These are phyloP conservation scores for Aspergillus sp. DNA, from an alignment of 2,329 filamentous ascomycete genomes.

Conservation along the genomic window DNA sequence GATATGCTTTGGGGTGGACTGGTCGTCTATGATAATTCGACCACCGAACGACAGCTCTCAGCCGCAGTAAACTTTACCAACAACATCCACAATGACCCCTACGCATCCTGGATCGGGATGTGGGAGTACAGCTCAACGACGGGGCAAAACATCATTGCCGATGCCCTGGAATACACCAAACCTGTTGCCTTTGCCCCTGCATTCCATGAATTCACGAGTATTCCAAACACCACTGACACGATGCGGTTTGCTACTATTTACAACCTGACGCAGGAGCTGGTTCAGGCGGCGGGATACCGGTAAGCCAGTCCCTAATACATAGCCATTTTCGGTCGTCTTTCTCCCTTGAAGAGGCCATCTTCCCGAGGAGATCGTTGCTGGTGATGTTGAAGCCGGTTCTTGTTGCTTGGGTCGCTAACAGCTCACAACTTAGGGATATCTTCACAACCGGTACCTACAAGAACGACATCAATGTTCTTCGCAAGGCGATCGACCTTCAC, in stretches of 20 bases:
- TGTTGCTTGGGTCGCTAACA: neutral
- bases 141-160: conserved; percentile 13
- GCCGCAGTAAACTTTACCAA: conserved; percentile 23
- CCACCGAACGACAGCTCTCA: conserved; percentile 20
- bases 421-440: conserved; percentile 8
- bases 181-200: conserved; percentile 15
- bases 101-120: conserved; percentile 41
- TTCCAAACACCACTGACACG: conserved; percentile 19
- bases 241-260: conserved; percentile 19
- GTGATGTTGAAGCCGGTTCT: no score
- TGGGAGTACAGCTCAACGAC: conserved; percentile 33
- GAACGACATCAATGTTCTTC: conserved; percentile 21
- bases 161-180: conserved; percentile 4
- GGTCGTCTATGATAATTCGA: conserved; percentile 17
- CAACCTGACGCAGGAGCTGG: conserved; percentile 23
- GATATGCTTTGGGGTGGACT: conserved; percentile 29
- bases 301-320: neutral
- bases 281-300: conserved; percentile 21
- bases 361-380: no score
- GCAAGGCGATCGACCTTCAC: conserved; percentile 22
- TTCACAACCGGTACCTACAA: conserved; percentile 26
- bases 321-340: no score
- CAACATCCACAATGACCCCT: conserved; percentile 22
- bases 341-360: no score
- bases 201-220: conserved; percentile 14